phyloP scores from a whole-genome alignment of 495 filamentous ascomycete genomes.

The Podospora bellae-mahoneyi region DNA sequence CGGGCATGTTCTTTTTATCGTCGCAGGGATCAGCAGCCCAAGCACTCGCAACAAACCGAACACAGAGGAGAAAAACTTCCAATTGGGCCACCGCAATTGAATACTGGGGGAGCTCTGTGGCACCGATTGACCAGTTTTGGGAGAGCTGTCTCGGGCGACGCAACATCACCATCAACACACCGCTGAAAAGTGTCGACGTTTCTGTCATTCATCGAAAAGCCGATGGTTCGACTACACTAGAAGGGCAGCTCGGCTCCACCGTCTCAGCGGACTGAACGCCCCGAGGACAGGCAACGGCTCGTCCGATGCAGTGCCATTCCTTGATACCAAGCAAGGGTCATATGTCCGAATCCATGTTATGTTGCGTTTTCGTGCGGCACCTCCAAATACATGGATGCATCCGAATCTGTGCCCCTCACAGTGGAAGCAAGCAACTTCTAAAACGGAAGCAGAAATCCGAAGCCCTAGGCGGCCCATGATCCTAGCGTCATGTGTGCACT shows the following conservation, averaged over 20 bases:
- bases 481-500: not conserved
- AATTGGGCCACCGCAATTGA: not conserved
- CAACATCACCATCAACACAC: not conserved
- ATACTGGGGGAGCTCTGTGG: not conserved
- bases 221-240: not conserved
- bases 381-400: not conserved
- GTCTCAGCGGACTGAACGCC: not conserved
- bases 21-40: slow-evolving; percentile 14
- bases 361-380: not conserved
- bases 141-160: slow-evolving; percentile 4
- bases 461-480: not conserved
- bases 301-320: slow-evolving; percentile 7
- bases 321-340: not conserved
- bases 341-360: not conserved
- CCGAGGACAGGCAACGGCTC: slow-evolving; percentile 4
- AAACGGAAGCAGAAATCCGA: not conserved
- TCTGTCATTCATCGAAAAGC: not conserved
- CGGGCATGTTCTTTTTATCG: slow-evolving; percentile 8
- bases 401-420: not conserved
- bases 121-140: not conserved
- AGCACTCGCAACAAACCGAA: slow-evolving; percentile 1
- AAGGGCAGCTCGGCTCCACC: not conserved
- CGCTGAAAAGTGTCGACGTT: not conserved
- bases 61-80: not conserved
- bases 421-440: not conserved